phyloP scores from a whole-genome alignment of 1,284 basidiomycete species.

The Anthracocystis panici-leucophaei region DNA sequence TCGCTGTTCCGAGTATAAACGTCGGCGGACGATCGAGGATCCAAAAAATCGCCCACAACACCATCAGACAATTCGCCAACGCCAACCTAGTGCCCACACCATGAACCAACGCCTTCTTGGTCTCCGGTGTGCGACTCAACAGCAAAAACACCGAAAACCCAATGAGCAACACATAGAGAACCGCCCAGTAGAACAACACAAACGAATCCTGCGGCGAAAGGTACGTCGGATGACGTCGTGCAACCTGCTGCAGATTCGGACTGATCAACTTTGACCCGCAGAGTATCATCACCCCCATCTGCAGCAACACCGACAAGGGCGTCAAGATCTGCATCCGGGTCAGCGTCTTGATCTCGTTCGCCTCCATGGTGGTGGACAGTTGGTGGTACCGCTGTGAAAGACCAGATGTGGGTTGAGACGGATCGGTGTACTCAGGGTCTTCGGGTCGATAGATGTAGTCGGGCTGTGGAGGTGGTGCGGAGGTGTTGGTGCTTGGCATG shows the following conservation, averaged over 20 bases:
- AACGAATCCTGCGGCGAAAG: slow-evolving; percentile 79
- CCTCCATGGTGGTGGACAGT: slow-evolving; percentile 46
- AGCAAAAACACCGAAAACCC: slow-evolving; percentile 84
- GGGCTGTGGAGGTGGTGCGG: slow-evolving; percentile 65
- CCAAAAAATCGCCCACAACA: slow-evolving; percentile 84
- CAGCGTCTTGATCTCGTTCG: slow-evolving; percentile 42
- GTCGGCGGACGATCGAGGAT: slow-evolving; percentile 71
- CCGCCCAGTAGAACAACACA: slow-evolving; percentile 77
- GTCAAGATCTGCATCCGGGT: slow-evolving; percentile 54
- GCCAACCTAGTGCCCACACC: slow-evolving; percentile 84
- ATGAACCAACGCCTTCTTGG: slow-evolving; percentile 74
- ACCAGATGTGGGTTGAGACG: slow-evolving; percentile 17
- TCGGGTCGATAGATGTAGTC: slow-evolving; percentile 57
- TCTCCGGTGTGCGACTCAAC: slow-evolving; percentile 79
- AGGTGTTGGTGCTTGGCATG: slow-evolving; percentile 35
- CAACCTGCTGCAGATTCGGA: slow-evolving; percentile 48
- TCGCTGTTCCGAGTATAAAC: slow-evolving; percentile 52
- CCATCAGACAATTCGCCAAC: slow-evolving; percentile 83
- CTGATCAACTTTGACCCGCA: slow-evolving; percentile 53
- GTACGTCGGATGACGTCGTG: slow-evolving; percentile 75
- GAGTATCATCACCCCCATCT: slow-evolving; percentile 53
- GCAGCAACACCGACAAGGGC: slow-evolving; percentile 48
- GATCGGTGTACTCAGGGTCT: slow-evolving; percentile 48
- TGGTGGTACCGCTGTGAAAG: slow-evolving; percentile 39
- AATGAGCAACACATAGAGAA: slow-evolving; percentile 74